phyloP scores from a whole-genome alignment of 805 yeast species.

The Candida loeiensis region DNA sequence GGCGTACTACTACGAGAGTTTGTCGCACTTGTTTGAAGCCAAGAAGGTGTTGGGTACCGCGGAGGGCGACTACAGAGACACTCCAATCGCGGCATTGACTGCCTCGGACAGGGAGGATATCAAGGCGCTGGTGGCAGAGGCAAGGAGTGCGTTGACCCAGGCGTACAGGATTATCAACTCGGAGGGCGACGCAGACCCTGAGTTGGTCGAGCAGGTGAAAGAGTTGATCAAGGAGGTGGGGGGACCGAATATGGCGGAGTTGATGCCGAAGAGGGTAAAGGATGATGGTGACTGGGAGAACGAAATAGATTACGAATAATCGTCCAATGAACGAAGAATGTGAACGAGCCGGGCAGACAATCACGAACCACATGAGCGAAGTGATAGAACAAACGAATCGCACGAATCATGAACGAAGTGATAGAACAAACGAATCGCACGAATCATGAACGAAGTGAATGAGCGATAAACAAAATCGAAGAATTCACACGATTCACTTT shows the following conservation, averaged over 20 bases:
- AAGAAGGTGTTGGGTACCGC: conserved; percentile 28
- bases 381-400: too few species aligned
- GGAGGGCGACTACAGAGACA: conserved; percentile 40
- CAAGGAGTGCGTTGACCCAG: conserved; percentile 42
- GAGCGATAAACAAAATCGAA: too few species aligned
- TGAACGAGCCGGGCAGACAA: neutral
- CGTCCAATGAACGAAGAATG: neutral
- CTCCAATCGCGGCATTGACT: conserved; percentile 20
- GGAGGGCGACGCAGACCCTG: conserved; percentile 52
- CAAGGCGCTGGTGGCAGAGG: conserved; percentile 31
- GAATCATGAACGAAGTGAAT: neutral
- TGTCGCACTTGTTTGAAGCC: conserved; percentile 55
- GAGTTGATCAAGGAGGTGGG: conserved; percentile 55
- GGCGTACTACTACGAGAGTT: conserved; percentile 76
- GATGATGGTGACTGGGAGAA: conserved; percentile 51
- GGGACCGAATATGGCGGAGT: conserved; percentile 49
- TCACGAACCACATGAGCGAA: neutral
- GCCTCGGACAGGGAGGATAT: conserved; percentile 27
- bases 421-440: too few species aligned
- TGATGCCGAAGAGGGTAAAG: conserved; percentile 30
- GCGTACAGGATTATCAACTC: conserved; percentile 41
- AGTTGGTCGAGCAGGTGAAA: conserved; percentile 52
- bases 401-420: neutral
- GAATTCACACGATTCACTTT: too few species aligned
- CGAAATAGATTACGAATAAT: conserved; percentile 32